Evolutionary conservation across 1,284 basidiomycete species (phyloP).

Genomic region (Megacollybia platyphylla): DNA sequence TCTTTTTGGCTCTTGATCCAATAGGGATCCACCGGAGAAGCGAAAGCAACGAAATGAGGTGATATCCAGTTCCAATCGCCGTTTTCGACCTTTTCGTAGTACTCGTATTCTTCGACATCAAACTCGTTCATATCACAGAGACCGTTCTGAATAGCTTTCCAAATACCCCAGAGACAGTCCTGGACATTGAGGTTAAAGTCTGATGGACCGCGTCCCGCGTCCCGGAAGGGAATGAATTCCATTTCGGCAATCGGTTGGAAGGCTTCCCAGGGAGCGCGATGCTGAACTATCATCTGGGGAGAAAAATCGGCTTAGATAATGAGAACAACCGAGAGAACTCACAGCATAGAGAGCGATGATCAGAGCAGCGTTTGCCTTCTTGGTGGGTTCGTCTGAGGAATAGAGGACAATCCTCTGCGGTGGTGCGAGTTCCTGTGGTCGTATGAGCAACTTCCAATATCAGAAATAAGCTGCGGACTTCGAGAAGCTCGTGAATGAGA

Average conservation of each 20-base stretch:
- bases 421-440: slow-evolving; percentile 49
- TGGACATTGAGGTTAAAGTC: slow-evolving; percentile 91
- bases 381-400: slow-evolving; percentile 72
- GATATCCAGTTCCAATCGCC: slow-evolving; percentile 98
- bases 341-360: slow-evolving; percentile 87
- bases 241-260: slow-evolving; percentile 86
- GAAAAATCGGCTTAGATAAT: slow-evolving; percentile 5
- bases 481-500: slow-evolving; percentile 78
- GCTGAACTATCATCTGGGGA: slow-evolving; percentile 82
- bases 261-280: slow-evolving; percentile 88
- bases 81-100: slow-evolving; percentile 90
- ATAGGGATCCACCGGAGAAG: slow-evolving; percentile 75
- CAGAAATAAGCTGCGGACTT: slow-evolving; percentile 35
- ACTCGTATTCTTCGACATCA: slow-evolving; percentile 81
- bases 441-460: slow-evolving; percentile 23
- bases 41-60: slow-evolving; percentile 90
- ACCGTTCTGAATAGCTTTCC: slow-evolving; percentile 85
- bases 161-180: slow-evolving; percentile 91
- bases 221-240: slow-evolving; percentile 91
- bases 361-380: slow-evolving; percentile 90
- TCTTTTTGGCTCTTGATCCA: slow-evolving; percentile 68
- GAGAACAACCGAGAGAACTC: slow-evolving; percentile 18
- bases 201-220: slow-evolving; percentile 87
- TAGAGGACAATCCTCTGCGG: slow-evolving; percentile 78
- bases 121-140: slow-evolving; percentile 91